phyloP scores from a whole-genome alignment of 129 eudicot species.

The Centrapalus pauciflorus region DNA sequence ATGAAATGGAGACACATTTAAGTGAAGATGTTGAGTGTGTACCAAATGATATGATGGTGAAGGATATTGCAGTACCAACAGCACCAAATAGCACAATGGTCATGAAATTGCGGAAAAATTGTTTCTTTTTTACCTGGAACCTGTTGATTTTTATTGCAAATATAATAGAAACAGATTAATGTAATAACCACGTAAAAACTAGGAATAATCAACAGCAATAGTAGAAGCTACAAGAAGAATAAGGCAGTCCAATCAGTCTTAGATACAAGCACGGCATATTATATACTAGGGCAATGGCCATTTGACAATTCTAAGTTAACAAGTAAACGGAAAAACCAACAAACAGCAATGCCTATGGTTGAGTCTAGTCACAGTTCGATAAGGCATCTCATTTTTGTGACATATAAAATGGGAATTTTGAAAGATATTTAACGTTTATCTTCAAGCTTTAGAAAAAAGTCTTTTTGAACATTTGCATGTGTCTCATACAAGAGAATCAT shows the following conservation, averaged over 20 bases:
- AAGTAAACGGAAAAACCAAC: background rate
- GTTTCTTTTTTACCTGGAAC: constrained; percentile 91
- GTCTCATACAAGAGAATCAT: background rate
- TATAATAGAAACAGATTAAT: constrained; percentile 1
- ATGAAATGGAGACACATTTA: background rate
- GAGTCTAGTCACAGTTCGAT: background rate
- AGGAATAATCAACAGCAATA: background rate
- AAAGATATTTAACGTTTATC: background rate
- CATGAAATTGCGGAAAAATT: constrained; percentile 85
- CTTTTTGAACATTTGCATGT: constrained; percentile 7
- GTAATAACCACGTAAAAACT: background rate
- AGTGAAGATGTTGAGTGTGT: constrained; percentile 25
- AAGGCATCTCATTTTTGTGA: background rate
- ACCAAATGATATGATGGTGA: constrained; percentile 82
- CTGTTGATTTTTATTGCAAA: constrained; percentile 36
- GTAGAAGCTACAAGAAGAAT: background rate
- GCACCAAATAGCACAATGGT: constrained; percentile 90
- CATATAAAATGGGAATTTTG: background rate
- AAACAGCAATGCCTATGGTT: background rate
- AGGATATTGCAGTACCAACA: constrained; percentile 76
- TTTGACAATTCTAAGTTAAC: background rate
- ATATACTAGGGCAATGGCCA: background rate
- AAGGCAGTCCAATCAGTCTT: background rate
- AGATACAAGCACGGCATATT: background rate
- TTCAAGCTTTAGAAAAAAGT: too few species aligned